These are phyloP conservation scores for Trifolium subterraneum DNA, from an alignment of 306 rosid genomes.

Conservation along the genomic window DNA sequence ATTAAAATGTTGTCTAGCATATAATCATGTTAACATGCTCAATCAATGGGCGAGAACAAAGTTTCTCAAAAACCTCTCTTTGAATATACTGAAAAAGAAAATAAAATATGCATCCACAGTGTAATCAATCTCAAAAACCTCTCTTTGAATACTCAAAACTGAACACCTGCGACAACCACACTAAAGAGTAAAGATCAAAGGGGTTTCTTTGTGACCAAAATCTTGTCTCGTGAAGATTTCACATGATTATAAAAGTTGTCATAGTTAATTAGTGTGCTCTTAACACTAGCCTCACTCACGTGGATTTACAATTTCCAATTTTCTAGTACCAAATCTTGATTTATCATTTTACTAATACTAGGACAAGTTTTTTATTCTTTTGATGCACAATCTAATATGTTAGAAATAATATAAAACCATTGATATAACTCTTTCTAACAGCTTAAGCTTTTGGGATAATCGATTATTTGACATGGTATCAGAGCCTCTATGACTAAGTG, in stretches of 20 bases:
- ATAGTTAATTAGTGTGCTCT: slow-evolving; percentile 78
- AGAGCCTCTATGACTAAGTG: too few species aligned
- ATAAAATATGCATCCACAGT: too few species aligned
- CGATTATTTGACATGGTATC: too few species aligned
- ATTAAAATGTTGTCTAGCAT: slow-evolving; percentile 27
- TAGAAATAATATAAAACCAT: too few species aligned
- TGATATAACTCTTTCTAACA: too few species aligned
- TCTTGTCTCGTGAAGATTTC: slow-evolving; percentile 87
- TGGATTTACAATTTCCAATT: slow-evolving; percentile 40
- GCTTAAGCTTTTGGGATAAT: too few species aligned
- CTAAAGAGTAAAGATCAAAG: not conserved
- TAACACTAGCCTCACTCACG: slow-evolving; percentile 90
- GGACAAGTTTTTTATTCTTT: too few species aligned
- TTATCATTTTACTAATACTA: too few species aligned
- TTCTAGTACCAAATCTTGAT: slow-evolving; percentile 47
- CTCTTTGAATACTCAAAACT: slow-evolving; percentile 8
- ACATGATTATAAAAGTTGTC: slow-evolving; percentile 74
- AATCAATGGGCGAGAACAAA: slow-evolving; percentile 46
- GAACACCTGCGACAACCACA: too few species aligned
- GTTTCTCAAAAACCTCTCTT: slow-evolving; percentile 32
- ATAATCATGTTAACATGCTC: slow-evolving; percentile 18
- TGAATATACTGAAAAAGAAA: slow-evolving; percentile 9
- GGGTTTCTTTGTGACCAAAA: slow-evolving; percentile 27
- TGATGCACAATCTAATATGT: too few species aligned
- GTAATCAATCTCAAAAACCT: slow-evolving; percentile 11